Conservation (phyloP, 805 yeast species). For the Yamadazyma nakazawae region DNA sequence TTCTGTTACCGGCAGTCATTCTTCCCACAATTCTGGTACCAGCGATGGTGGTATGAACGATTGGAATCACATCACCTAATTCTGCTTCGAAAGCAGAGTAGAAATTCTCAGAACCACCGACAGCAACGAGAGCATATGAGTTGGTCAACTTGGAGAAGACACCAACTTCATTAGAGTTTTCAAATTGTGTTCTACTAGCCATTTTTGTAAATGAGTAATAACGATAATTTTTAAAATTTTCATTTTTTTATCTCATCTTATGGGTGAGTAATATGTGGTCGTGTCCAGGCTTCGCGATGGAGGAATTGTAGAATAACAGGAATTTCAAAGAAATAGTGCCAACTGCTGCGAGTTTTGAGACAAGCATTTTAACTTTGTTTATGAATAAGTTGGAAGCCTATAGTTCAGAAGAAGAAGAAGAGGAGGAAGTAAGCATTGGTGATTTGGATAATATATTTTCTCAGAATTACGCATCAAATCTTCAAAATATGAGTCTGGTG, state of each 20-base stretch:
- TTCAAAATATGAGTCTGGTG: conserved; percentile 7
- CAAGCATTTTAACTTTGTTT: neutral
- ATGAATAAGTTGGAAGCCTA: neutral
- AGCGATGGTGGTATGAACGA: conserved; percentile 95
- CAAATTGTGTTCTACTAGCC: conserved; percentile 50
- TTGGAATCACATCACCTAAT: conserved; percentile 93
- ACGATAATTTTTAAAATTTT: conserved; percentile 2
- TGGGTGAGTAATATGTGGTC: conserved; percentile 1
- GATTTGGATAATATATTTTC: neutral
- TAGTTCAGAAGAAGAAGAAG: neutral
- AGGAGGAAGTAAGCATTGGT: neutral
- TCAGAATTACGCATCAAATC: conserved; percentile 9
- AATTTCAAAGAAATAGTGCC: neutral
- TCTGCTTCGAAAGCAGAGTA: conserved; percentile 97
- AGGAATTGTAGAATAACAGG: neutral
- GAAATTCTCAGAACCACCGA: conserved; percentile 84
- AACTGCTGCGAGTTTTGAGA: neutral
- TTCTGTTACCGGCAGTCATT: conserved; percentile 97
- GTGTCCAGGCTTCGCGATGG: neutral
- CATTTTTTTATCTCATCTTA: conserved; percentile 4
- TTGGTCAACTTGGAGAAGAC: conserved; percentile 94
- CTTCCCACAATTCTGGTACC: conserved; percentile 98
- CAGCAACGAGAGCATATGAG: conserved; percentile 93
- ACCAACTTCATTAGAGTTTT: conserved; percentile 64
- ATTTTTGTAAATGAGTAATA: conserved; percentile 18